Percentiles rank a stretch among this genome's conserved stretches.
Conservation (phyloP, 202 grass and related monocot species). For the Elaeis oleifera region DNA sequence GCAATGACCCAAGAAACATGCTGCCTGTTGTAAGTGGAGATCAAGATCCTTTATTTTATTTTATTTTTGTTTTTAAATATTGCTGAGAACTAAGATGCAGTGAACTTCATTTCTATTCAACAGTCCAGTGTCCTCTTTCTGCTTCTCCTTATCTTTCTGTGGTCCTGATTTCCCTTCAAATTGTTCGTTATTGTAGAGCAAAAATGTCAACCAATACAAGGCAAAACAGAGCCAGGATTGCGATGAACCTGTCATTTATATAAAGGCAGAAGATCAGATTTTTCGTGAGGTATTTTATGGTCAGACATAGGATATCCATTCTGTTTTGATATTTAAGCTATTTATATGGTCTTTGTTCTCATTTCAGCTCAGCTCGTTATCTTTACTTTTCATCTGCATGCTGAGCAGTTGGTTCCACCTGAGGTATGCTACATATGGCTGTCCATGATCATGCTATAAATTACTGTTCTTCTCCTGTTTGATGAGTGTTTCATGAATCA, state of each 20-base stretch:
- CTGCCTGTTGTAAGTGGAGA: too few species aligned
- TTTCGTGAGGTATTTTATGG: slow-evolving; percentile 53
- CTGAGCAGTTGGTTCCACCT: slow-evolving; percentile 38
- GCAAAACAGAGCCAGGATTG: slow-evolving; percentile 34
- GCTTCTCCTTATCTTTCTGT: not conserved
- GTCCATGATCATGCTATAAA: not conserved
- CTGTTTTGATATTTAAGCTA: slow-evolving; percentile 7
- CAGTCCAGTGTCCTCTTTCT: too few species aligned
- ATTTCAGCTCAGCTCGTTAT: slow-evolving; percentile 67
- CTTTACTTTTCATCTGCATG: slow-evolving; percentile 56
- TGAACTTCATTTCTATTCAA: too few species aligned
- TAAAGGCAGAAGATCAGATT: slow-evolving; percentile 76
- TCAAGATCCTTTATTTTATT: too few species aligned
- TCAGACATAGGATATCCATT: not conserved
- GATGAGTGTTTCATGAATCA: not conserved
- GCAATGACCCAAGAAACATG: too few species aligned
- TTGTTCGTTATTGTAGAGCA: slow-evolving; percentile 28
- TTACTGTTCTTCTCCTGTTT: too few species aligned
- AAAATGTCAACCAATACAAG: slow-evolving; percentile 34
- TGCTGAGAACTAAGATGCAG: too few species aligned
- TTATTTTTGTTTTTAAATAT: too few species aligned
- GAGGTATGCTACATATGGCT: slow-evolving; percentile 41
- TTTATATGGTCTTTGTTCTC: slow-evolving; percentile 17
- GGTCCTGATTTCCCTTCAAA: not conserved
- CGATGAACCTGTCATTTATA: slow-evolving; percentile 54